Percentiles rank a stretch among this genome's conserved stretches.
Conservation (phyloP, 257 asterid genomes). For the Capsicum chinense region DNA sequence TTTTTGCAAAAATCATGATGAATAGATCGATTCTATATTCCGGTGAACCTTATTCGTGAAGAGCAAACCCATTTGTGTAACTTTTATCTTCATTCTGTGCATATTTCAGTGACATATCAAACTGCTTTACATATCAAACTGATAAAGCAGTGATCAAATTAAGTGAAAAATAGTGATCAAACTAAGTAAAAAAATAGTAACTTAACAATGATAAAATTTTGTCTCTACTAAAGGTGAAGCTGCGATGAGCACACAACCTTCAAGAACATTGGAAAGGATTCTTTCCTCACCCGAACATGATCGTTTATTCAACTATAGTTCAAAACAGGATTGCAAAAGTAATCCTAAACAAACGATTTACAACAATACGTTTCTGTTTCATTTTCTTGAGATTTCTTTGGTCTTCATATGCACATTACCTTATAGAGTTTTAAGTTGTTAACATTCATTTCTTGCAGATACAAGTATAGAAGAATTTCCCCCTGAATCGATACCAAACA, state of each 20-base stretch:
- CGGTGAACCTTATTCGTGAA: no score
- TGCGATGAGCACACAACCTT: conserved; percentile 37
- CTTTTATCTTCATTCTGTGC: no score
- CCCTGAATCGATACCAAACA: conserved; percentile 9
- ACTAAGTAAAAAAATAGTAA: no score
- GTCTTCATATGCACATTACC: background rate
- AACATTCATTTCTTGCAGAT: conserved; percentile 3
- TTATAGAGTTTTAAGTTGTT: background rate
- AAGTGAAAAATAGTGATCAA: no score
- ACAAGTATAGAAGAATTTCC: conserved; percentile 30
- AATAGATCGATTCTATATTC: no score
- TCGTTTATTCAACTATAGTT: conserved; percentile 45
- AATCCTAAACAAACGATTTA: conserved; percentile 5
- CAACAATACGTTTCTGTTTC: background rate
- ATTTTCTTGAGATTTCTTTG: background rate
- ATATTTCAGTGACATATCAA: no score
- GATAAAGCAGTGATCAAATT: no score
- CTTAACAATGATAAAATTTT: conserved; percentile 44
- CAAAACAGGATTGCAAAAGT: conserved; percentile 38
- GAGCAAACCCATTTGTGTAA: no score
- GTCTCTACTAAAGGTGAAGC: conserved; percentile 35
- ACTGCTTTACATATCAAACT: no score
- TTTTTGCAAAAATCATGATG: no score
- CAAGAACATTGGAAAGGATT: conserved; percentile 58
- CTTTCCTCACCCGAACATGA: conserved; percentile 65